A percentile compares a stretch with the other conserved stretches of the same genome.
Evolutionary conservation across 306 rosid genomes (phyloP).

Genomic region (Malus sylvestris): DNA sequence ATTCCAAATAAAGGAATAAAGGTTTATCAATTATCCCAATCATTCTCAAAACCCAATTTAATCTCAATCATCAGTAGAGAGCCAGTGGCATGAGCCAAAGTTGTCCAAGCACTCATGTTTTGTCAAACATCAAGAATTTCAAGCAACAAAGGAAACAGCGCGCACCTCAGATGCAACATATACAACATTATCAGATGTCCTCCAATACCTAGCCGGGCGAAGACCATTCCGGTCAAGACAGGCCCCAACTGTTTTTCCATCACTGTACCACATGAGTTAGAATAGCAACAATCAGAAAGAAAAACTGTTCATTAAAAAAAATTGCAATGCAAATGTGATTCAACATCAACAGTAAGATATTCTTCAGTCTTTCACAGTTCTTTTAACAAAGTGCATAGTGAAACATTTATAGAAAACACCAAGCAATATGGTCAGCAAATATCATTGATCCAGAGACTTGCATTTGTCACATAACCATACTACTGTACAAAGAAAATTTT

Average conservation of each 20-base stretch:
- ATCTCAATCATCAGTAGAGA: neutral
- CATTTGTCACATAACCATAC: neutral
- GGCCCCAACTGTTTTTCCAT: constrained; percentile 98
- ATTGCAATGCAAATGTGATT: neutral
- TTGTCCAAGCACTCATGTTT: constrained; percentile 10
- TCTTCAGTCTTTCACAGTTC: neutral
- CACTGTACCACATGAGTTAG: constrained; percentile 49
- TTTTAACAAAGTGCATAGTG: neutral
- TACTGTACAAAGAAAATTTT: neutral
- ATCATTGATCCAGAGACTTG: neutral
- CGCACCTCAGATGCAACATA: constrained; percentile 98
- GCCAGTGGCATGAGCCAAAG: neutral
- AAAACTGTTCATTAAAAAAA: neutral
- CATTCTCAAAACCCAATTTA: neutral
- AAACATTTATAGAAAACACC: neutral
- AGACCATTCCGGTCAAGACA: constrained; percentile 98
- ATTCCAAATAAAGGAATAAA: neutral
- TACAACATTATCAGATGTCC: constrained; percentile 93
- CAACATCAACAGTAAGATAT: neutral
- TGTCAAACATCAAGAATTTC: constrained; percentile 16
- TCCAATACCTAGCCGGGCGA: constrained; percentile 99
- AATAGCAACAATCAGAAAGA: constrained; percentile 24
- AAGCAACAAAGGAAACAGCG: constrained; percentile 22
- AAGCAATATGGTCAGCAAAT: neutral
- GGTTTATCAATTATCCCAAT: neutral